These are phyloP conservation scores for Mycena galericulata DNA, from an alignment of 768 basidiomycete species.

Conservation along the genomic window DNA sequence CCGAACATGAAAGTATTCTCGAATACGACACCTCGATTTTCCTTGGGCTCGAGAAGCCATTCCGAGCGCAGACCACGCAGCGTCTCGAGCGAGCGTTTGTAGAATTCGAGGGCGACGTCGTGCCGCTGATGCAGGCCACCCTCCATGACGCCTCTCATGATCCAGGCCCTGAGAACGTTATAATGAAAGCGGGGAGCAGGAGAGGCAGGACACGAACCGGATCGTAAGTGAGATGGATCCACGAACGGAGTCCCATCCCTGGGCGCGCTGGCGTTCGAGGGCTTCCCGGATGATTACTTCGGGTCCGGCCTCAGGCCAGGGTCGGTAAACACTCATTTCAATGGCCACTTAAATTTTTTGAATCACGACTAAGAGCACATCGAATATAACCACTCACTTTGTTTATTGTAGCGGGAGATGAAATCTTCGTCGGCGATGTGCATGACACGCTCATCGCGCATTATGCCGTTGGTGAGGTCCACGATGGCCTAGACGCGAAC, in stretches of 20 bases:
- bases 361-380: neutral
- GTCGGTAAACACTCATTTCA: neutral
- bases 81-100: conserved; percentile 13
- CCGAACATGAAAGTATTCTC: conserved; percentile 33
- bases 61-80: conserved; percentile 16
- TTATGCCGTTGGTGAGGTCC: conserved; percentile 32
- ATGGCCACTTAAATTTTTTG: conserved; percentile 22
- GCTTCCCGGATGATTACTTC: conserved; percentile 32
- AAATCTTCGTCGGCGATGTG: conserved; percentile 27
- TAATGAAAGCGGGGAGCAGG: no score
- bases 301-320: conserved; percentile 18
- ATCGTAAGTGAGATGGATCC: conserved; percentile 31
- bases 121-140: neutral
- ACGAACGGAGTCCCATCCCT: conserved; percentile 36
- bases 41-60: conserved; percentile 21
- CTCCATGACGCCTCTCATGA: conserved; percentile 29
- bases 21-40: conserved; percentile 28
- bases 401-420: conserved; percentile 27
- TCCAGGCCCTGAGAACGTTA: conserved; percentile 31
- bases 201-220: conserved; percentile 24
- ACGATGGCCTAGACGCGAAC: conserved; percentile 18
- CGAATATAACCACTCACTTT: conserved; percentile 18
- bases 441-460: conserved; percentile 36
- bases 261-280: conserved; percentile 25
- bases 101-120: conserved; percentile 28